Percentiles rank a stretch among this genome's conserved stretches.
Evolutionary conservation across 768 basidiomycete species (phyloP).

Genomic region (Auriscalpium orientale): DNA sequence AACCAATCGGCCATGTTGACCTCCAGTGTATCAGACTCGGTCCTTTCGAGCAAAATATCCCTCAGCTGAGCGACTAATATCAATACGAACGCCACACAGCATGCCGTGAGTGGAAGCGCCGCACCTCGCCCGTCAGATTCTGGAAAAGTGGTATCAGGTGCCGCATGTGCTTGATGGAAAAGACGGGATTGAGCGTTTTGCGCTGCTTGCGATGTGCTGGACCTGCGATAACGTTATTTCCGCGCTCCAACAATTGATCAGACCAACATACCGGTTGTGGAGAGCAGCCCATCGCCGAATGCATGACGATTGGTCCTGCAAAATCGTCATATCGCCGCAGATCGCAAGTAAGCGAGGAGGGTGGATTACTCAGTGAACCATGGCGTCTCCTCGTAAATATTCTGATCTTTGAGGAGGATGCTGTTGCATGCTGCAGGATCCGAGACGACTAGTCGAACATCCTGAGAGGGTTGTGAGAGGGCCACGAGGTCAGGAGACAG

Average conservation of each 20-base stretch:
- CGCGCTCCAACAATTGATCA: not conserved
- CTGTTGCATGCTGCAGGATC: not conserved
- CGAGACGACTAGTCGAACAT: not conserved
- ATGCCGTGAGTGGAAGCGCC: not conserved
- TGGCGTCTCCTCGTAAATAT: not conserved
- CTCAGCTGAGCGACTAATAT: not conserved
- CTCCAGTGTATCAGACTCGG: not conserved
- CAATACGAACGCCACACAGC: not conserved
- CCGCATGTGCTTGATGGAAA: constrained; percentile 2
- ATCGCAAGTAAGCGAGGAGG: not conserved
- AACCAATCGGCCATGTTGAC: not conserved
- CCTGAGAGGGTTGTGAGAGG: not conserved
- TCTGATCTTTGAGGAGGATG: not conserved
- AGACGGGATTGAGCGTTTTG: constrained; percentile 1
- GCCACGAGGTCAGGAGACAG: too few species aligned
- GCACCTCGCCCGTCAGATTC: not conserved
- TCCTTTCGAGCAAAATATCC: not conserved
- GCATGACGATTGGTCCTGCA: not conserved
- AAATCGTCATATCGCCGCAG: not conserved
- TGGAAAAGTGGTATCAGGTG: constrained; percentile 4
- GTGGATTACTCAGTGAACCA: not conserved
- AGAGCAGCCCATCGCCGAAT: not conserved
- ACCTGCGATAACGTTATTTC: not conserved
- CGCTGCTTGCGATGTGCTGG: not conserved
- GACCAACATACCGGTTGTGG: not conserved